A percentile compares a stretch with the other conserved stretches of the same genome.
phyloP scores from a whole-genome alignment of 148 eudicot species.

The Arctostaphylos glauca region DNA sequence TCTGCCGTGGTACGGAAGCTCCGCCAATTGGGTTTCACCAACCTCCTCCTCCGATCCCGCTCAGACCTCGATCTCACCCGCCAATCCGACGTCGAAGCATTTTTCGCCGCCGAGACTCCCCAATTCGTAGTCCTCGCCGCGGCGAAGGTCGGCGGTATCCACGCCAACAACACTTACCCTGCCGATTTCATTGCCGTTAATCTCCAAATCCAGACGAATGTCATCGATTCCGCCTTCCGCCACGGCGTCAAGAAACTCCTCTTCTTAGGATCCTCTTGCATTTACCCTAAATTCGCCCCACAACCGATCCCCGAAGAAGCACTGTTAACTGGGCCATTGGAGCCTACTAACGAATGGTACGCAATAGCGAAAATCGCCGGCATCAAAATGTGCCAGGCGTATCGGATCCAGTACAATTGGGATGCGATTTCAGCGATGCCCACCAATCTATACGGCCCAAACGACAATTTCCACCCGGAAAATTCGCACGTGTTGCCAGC shows the following conservation, averaged over 20 bases:
- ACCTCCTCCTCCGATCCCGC: slow-evolving; percentile 70
- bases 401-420: slow-evolving; percentile 47
- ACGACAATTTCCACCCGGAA: slow-evolving; percentile 95
- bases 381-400: slow-evolving; percentile 88
- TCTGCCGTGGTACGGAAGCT: slow-evolving; percentile 80
- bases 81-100: slow-evolving; percentile 69
- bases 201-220: slow-evolving; percentile 91
- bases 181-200: slow-evolving; percentile 88
- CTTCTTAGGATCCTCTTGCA: slow-evolving; percentile 90
- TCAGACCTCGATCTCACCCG: slow-evolving; percentile 83
- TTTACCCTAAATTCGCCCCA: slow-evolving; percentile 94
- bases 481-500: slow-evolving; percentile 96
- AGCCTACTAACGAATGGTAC: slow-evolving; percentile 97
- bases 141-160: slow-evolving; percentile 97
- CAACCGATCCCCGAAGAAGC: slow-evolving; percentile 86
- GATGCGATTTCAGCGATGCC: slow-evolving; percentile 93
- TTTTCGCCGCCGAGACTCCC: slow-evolving; percentile 76
- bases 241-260: slow-evolving; percentile 66
- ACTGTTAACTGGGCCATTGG: slow-evolving; percentile 71
- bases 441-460: slow-evolving; percentile 86
- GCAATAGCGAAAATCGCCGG: slow-evolving; percentile 95
- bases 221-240: slow-evolving; percentile 59
- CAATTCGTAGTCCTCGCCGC: slow-evolving; percentile 86
- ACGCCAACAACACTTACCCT: slow-evolving; percentile 92
- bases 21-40: slow-evolving; percentile 48